Base-by-base conservation (phyloP, 2,329 filamentous ascomycete species). In the Chaetothyriales sp. region DNA sequence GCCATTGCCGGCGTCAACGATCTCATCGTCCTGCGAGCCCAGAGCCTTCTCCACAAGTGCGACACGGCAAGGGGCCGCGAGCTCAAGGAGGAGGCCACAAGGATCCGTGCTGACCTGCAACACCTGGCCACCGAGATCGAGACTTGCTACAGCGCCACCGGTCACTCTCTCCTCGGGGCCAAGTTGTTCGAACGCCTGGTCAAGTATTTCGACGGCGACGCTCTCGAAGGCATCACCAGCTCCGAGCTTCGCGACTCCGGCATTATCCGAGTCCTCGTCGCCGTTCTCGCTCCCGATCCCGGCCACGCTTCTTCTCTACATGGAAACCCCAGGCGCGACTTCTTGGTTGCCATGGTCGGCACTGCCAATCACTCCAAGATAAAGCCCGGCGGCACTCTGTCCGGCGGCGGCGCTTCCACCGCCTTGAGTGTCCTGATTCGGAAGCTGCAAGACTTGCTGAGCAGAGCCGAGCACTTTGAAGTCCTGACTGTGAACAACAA, bases 381-480 rank as follows among this genome's bases (percentile, higher is more conserved):
- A 13, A 84, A 78, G 62, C 71, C 67, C 20, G 82, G 81, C 20
- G 82, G 81, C 64, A 82, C 80, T 15, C 77, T 79, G 4, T 81
- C 75, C 33, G 76, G 75, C 9, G 82, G 75, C 33, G 76, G 75
- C 9, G 82, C 86, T 2, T 77, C 81, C 0, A 95, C 90, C 0
- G 83, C 89, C 0, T 95, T 97, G 67, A 92, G 89, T 63, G 80
- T 94, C 49, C 76, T 98, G 66, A 83, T 95, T 43, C 85, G 89
- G 66, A 98, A 98, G 68, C 75, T 98, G 29, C 92, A 98, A 69
- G 92, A 98, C 70, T 73, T 98, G 53, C 78, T 98, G 52, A 98
- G 92, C 73, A 83, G 92, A 60, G 94, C 90, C 33, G 92, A 98
- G 72, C 89, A 97, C 72, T 98, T 97, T 62, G 92, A 98, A 65